phyloP scores from a whole-genome alignment of 257 asterid genomes.

The Fraxinus anomala region DNA sequence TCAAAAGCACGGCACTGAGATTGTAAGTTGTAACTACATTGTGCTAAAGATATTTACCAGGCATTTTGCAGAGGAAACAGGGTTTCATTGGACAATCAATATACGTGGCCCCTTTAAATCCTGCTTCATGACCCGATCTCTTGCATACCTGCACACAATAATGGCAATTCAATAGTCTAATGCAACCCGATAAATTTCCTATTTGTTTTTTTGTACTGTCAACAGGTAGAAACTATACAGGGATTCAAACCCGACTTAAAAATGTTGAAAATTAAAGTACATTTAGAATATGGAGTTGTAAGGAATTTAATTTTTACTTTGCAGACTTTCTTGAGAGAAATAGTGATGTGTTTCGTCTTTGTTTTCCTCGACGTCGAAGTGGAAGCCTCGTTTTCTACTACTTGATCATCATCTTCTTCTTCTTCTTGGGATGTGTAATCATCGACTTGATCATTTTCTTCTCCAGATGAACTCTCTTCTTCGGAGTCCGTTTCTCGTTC shows the following conservation, averaged over 20 bases:
- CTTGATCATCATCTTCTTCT: slow-evolving; percentile 28
- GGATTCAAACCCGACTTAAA: not conserved
- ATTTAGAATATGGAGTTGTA: not conserved
- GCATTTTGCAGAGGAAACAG: slow-evolving; percentile 94
- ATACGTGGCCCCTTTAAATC: slow-evolving; percentile 92
- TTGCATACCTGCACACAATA: slow-evolving; percentile 70
- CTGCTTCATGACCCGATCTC: slow-evolving; percentile 94
- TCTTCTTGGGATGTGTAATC: slow-evolving; percentile 24
- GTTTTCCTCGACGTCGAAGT: slow-evolving; percentile 38
- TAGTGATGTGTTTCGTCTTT: slow-evolving; percentile 62
- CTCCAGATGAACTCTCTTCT: slow-evolving; percentile 56
- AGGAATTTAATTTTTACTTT: slow-evolving; percentile 48
- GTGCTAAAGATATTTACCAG: slow-evolving; percentile 52
- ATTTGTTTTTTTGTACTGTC: not conserved
- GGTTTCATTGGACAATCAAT: slow-evolving; percentile 99
- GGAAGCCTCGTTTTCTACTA: slow-evolving; percentile 25
- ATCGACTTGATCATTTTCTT: slow-evolving; percentile 29
- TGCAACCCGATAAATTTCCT: not conserved
- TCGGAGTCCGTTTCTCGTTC: slow-evolving; percentile 77
- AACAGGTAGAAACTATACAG: not conserved
- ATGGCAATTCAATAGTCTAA: not conserved
- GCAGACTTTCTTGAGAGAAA: slow-evolving; percentile 83
- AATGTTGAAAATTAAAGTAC: not conserved
- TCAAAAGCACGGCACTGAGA: slow-evolving; percentile 1
- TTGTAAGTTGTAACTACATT: not conserved